Conservation (phyloP, 169 alveolate species). For the Eimeria brunetti region DNA sequence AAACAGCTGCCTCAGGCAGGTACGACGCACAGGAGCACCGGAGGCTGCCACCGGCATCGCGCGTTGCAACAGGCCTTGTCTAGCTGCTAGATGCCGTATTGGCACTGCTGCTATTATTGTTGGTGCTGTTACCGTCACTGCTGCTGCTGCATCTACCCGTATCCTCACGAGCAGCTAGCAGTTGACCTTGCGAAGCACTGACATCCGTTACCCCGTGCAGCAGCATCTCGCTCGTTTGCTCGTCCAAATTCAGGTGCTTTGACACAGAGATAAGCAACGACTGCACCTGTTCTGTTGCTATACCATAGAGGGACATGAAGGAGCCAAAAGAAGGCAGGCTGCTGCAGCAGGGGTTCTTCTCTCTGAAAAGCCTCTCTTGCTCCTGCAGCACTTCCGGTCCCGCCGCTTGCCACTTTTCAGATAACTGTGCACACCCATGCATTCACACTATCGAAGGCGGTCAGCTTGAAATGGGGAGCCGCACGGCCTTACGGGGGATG, state of each 20-base stretch:
- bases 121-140: not conserved
- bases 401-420: constrained; percentile 64
- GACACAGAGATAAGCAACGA: constrained; percentile 58
- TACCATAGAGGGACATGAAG: constrained; percentile 75
- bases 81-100: not conserved
- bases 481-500: not conserved
- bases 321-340: constrained; percentile 71
- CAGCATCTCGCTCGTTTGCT: constrained; percentile 56
- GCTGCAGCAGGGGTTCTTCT: constrained; percentile 72
- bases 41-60: not conserved
- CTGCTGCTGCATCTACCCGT: not conserved
- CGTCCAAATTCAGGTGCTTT: constrained; percentile 47
- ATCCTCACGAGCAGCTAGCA: not conserved
- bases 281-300: constrained; percentile 73
- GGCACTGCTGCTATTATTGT: not conserved
- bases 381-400: constrained; percentile 70
- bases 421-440: constrained; percentile 33
- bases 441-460: not conserved
- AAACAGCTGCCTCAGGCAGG: not conserved
- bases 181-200: not conserved
- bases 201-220: constrained; percentile 37
- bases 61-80: not conserved
- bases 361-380: constrained; percentile 57
- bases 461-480: not conserved
- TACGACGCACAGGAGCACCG: not conserved